These are phyloP conservation scores for Moesziomyces sp. DNA, from an alignment of 1,284 basidiomycete genomes.

Conservation along the genomic window DNA sequence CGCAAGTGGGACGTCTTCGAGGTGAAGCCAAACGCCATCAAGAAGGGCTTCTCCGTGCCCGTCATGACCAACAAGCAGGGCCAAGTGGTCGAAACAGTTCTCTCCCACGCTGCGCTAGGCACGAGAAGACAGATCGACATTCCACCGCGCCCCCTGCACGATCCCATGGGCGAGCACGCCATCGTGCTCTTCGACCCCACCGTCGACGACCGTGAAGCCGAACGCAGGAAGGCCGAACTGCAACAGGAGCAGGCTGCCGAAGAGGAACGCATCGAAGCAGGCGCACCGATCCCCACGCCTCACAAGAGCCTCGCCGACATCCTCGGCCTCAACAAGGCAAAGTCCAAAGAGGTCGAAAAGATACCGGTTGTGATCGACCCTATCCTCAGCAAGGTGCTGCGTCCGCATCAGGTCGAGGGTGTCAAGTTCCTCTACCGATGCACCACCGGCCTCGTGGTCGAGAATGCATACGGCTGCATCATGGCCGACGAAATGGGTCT, in stretches of 20 bases:
- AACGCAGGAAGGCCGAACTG: constrained; percentile 48
- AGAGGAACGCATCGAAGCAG: constrained; percentile 32
- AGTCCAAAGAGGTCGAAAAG: constrained; percentile 72
- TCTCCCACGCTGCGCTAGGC: constrained; percentile 83
- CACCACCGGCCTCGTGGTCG: constrained; percentile 90
- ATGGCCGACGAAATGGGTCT: constrained; percentile 99
- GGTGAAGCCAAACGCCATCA: constrained; percentile 56
- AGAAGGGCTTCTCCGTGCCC: constrained; percentile 81
- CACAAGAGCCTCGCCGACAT: constrained; percentile 90
- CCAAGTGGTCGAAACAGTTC: constrained; percentile 75
- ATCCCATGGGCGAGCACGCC: constrained; percentile 97
- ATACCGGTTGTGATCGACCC: constrained; percentile 98
- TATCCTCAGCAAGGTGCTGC: constrained; percentile 75
- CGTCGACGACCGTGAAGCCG: constrained; percentile 75
- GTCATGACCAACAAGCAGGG: constrained; percentile 83
- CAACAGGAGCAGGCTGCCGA: constrained; percentile 44
- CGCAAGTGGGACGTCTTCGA: constrained; percentile 61
- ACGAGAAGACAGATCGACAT: constrained; percentile 84
- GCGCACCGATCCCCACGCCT: constrained; percentile 71
- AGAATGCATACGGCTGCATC: constrained; percentile 95
- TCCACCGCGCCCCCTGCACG: constrained; percentile 88
- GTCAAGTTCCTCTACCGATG: constrained; percentile 98
- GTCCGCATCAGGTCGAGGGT: constrained; percentile 71
- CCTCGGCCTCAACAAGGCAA: constrained; percentile 73
- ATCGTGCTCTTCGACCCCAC: constrained; percentile 98